phyloP scores from a whole-genome alignment of 1,284 basidiomycete genomes.

The Ceratorhiza oryzae-sativae region DNA sequence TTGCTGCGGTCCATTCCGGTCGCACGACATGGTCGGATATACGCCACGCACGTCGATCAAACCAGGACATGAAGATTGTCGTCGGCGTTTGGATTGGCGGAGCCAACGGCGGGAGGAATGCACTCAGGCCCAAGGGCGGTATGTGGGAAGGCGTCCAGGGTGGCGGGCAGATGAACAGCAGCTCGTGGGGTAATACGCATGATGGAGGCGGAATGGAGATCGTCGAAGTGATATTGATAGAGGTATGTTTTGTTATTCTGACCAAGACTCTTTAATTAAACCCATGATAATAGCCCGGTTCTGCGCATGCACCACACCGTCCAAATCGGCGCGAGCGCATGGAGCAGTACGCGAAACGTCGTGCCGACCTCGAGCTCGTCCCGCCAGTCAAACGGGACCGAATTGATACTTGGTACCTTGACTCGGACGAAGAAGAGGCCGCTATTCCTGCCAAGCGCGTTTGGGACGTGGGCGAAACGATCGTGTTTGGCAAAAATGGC shows the following conservation, averaged over 20 bases:
- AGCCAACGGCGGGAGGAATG: conserved; percentile 17
- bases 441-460: conserved; percentile 10
- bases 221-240: conserved; percentile 34
- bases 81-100: conserved; percentile 40
- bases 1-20: conserved; percentile 24
- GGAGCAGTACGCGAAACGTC: conserved; percentile 43
- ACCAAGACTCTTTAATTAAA: neutral
- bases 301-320: conserved; percentile 41
- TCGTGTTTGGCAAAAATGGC: conserved; percentile 32
- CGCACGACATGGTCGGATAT: conserved; percentile 17
- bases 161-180: conserved; percentile 33
- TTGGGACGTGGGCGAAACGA: conserved; percentile 30
- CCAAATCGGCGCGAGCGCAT: conserved; percentile 43
- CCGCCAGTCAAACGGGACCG: conserved; percentile 38
- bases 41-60: neutral
- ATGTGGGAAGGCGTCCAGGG: conserved; percentile 16
- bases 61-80: conserved; percentile 37
- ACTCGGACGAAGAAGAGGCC: conserved; percentile 32
- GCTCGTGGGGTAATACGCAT: conserved; percentile 42
- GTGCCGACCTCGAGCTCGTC: conserved; percentile 42
- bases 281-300: conserved; percentile 22
- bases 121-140: conserved; percentile 17
- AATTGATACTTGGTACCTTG: conserved; percentile 34
- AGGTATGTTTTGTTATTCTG: conserved; percentile 20
- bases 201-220: conserved; percentile 43